These are phyloP conservation scores for Chlamydomonas reinhardtii DNA, from an alignment of 163 green algal genomes.

Conservation along the genomic window DNA sequence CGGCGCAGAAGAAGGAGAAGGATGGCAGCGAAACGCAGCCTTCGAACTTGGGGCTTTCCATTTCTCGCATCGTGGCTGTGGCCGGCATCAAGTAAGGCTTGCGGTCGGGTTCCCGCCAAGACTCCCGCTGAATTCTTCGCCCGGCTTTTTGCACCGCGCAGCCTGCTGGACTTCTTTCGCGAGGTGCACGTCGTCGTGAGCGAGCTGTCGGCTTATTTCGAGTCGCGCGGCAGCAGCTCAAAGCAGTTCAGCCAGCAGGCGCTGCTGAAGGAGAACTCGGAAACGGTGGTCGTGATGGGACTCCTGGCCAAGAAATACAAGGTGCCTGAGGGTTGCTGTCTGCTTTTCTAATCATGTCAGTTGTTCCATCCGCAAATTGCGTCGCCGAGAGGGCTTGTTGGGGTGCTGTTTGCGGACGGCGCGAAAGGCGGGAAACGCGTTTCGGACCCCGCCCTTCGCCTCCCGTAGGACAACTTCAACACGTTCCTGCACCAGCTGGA, in stretches of 20 bases:
- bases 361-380: no score
- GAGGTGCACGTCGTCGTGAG: slow-evolving; percentile 68
- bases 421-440: no score
- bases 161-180: slow-evolving; percentile 74
- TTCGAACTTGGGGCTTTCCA: neutral
- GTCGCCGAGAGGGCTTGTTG: no score
- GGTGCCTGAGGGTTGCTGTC: slow-evolving; percentile 38
- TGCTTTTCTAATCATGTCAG: no score
- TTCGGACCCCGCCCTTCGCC: no score
- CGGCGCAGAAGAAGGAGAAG: neutral
- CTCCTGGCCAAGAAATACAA: slow-evolving; percentile 81
- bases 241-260: slow-evolving; percentile 53
- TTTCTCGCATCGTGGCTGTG: slow-evolving; percentile 45
- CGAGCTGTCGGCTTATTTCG: slow-evolving; percentile 60
- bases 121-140: neutral
- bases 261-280: slow-evolving; percentile 70
- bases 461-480: slow-evolving; percentile 34
- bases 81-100: slow-evolving; percentile 45
- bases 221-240: neutral
- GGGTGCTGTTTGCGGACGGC: no score
- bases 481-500: slow-evolving; percentile 39
- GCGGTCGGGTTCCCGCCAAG: no score
- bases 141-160: slow-evolving; percentile 19
- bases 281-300: slow-evolving; percentile 65
- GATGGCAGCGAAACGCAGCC: no score